These are phyloP conservation scores for Chamaecyparis obtusa DNA, from an alignment of 75 land plant genomes.

Conservation along the genomic window DNA sequence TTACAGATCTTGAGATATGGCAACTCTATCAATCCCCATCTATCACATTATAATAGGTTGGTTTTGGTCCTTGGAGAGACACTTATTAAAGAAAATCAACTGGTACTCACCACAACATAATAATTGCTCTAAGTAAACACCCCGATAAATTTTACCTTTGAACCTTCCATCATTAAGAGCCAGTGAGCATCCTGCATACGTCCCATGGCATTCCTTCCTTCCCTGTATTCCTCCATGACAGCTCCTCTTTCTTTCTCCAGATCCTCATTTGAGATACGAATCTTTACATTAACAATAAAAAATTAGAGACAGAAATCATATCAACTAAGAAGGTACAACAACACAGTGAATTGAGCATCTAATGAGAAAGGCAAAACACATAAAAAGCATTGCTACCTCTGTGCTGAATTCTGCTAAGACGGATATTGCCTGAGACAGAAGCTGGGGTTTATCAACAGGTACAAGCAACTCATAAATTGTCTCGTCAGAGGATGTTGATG, in stretches of 20 bases:
- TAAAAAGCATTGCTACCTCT: constrained; percentile 52
- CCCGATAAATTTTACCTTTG: constrained; percentile 50
- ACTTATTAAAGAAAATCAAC: background rate
- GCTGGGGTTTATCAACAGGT: constrained; percentile 95
- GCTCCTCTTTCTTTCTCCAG: constrained; percentile 98
- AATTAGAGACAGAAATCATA: background rate
- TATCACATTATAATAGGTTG: background rate
- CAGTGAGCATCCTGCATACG: constrained; percentile 98
- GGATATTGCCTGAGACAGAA: constrained; percentile 87
- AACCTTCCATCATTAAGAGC: constrained; percentile 91
- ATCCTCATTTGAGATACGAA: constrained; percentile 88
- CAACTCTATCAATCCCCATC: background rate
- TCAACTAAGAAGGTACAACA: background rate
- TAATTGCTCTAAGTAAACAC: background rate
- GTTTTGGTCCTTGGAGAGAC: background rate
- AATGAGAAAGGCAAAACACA: background rate
- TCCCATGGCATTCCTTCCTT: constrained; percentile 88
- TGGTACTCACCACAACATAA: background rate
- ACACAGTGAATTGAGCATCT: background rate
- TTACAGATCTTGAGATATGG: background rate
- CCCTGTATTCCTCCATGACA: constrained; percentile 93
- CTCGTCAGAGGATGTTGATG: constrained; percentile 90
- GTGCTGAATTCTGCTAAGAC: constrained; percentile 91
- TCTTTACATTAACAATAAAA: constrained; percentile 33
- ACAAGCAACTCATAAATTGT: constrained; percentile 96